Evolutionary conservation across 331 rosid genomes (phyloP), one percentile per base, ranked within the genome.

Genomic region (Stylosanthes scabra): DNA sequence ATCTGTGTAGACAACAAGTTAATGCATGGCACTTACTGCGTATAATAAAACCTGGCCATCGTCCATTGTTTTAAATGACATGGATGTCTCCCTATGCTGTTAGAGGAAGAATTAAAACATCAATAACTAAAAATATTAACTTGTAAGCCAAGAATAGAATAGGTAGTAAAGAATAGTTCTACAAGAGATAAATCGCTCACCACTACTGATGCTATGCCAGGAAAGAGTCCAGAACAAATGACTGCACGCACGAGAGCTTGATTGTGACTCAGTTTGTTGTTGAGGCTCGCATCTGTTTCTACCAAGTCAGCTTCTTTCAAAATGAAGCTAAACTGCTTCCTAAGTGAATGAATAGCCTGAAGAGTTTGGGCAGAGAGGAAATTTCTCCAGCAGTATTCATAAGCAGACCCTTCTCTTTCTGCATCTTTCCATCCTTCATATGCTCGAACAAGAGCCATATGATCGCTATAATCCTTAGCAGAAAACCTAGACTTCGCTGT

Each of bases 401-500:
- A 91, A 10, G 97, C 89, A 10, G 99, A 94, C 28, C 99, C 99
- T 84, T 91, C 99, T 86, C 93, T 88, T 81, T 94, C 97, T 55
- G 99, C 97, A 75, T 94, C 97, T 88, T 91, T 91, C 99, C 99
- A 91, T 76, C 99, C 99, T 88, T 94, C 97, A 63, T 85, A 91
- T 67, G 99, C 99, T 74, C 97, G 97, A 76, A 91, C 99, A 62
- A 94, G 99, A 62, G 99, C 97, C 99, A 91, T 91, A 78, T 94
- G 99, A 79, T 94, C 99, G 79, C 97, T 94, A 83, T 94, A 91
- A 81, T 94, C 97, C 83, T 91, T 94, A 16, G 97, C 97, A 69
- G 97, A 94, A 79, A 94, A 94, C 85, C 97, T 94, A 77, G 97
- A 90, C 70, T 94, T 94, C 50, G 99, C 97, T 40, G 96, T 89